Evolutionary conservation across 23 red algal genomes (phyloP), one percentile per base, ranked within the genome.

Genomic region (Agarophyton chilense): DNA sequence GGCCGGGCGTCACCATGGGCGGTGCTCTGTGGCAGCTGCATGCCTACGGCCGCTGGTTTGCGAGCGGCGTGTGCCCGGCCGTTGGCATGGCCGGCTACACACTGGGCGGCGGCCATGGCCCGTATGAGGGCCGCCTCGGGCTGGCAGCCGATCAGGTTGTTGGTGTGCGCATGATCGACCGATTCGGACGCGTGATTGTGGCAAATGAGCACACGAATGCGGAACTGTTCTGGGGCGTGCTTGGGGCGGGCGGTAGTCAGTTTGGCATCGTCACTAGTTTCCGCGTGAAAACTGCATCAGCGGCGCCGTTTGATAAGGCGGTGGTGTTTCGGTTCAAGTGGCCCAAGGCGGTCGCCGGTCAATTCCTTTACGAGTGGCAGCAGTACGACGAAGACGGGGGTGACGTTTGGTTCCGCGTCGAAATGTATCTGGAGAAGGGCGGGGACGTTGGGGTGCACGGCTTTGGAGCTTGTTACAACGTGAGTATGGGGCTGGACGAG

Each of bases 261-360:
- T 87, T 87, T 43, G 82, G 82, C 19, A 57, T 87, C 29, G 65
- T 87, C 3, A 87, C 82, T 0, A 57, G 40, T 19, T 87, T 87
- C 62, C 64, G 64, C 17, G 21, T 87, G 16, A 67, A 55, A 41
- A 87, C 82, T n/a, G 82, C 64, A 17, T 18, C 36, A 4, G 47
- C 80, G 32, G 80, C 80, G 36, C 56, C 56, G 60, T 84, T 84
- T n/a, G 80, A 84, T 35, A 62, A 63, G 49, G 66, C 71, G 33
- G 84, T 89, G 53, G 71, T 65, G 67, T 89, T 89, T 53, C 70
- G 72, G 7, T 78, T 89, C 71, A 63, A 57, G 38, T 89, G 84
- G 84, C 84, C 66, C 0, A 50, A 12, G 9, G 17, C 36, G 4
- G 50, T 68, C 2, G 71, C 71, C n/a, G 84, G 84, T 3, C 65